Evolutionary conservation across 2,329 filamentous ascomycete species (phyloP), one percentile per base, ranked within the genome.

Genomic region (Pyricularia pennisetigena): DNA sequence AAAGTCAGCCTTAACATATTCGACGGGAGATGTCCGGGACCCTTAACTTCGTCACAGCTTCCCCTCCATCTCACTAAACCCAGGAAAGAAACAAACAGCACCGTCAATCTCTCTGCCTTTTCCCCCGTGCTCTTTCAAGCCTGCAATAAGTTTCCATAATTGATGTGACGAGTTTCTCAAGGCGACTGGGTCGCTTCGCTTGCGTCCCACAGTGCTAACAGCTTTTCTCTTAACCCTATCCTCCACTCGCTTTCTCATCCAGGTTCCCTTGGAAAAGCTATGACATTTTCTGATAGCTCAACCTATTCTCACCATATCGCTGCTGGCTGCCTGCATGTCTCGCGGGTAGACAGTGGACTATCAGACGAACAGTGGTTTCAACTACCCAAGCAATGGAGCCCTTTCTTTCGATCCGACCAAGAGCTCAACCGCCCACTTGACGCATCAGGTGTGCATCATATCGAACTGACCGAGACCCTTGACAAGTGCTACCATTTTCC

Each of bases 341-440:
- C 32, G 20, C 64, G 35, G n/a, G 14, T 16, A 28, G 59, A 62
- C 6, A 16, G n/a, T 28, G 14, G 24, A 28, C 24, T 62, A 62
- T 62, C 24, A 23, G 59, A 62, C 24, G 59, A 62, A 28, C 24
- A 62, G 12, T 62, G 59, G 59, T 28, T 3, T 28, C 14, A 5
- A 7, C 59, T 62, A 62, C 59, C 59, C 59, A 29, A 62, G 59
- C 23, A 62, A 3, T 69, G 68, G 68, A 12, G 16, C 23, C 16
- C 26, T 24, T 69, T 69, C 41, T 32, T 32, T 61, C 66, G 66
- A 14, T 57, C 61, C 41, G 66, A 67, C 2, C 66, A 26, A 23
- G 16, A 35, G 10, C 23, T 67, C 23, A 14, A 23, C 14, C 24
- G 10, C 8, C 49, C 66, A 8, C 16, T 26, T 64, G 4, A 16